These are phyloP conservation scores for Ogataea salicorniae DNA, from an alignment of 805 yeast species.

Conservation along the genomic window DNA sequence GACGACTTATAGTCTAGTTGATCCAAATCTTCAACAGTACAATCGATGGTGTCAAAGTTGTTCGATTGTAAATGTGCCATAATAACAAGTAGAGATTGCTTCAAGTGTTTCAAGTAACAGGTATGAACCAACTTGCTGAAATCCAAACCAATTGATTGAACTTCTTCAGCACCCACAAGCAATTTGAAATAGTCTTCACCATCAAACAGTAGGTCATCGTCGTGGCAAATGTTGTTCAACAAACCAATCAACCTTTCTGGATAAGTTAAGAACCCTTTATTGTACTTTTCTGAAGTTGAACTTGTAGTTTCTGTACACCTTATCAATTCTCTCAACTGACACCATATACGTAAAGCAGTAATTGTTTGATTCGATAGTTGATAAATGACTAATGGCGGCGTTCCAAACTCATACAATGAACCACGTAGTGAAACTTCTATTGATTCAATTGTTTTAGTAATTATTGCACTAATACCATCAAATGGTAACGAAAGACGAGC, in stretches of 20 bases:
- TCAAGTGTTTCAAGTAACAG: conserved; percentile 48
- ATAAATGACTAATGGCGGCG: conserved; percentile 38
- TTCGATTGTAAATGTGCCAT: conserved; percentile 12
- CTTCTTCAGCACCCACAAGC: conserved; percentile 46
- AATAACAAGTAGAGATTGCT: conserved; percentile 37
- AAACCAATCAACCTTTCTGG: conserved; percentile 28
- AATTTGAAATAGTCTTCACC: conserved; percentile 49
- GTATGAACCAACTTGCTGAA: conserved; percentile 44
- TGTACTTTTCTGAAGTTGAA: conserved; percentile 10
- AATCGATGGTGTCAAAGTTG: conserved; percentile 3
- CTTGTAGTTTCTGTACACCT: conserved; percentile 21
- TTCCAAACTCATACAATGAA: conserved; percentile 23
- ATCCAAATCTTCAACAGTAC: conserved; percentile 8
- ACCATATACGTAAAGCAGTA: conserved; percentile 49
- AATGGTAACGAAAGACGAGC: conserved; percentile 26
- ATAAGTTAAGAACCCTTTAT: conserved; percentile 19
- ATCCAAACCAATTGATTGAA: conserved; percentile 38
- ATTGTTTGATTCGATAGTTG: conserved; percentile 61
- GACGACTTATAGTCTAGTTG: conserved; percentile 7
- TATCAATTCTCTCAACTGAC: conserved; percentile 30
- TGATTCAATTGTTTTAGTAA: conserved; percentile 57
- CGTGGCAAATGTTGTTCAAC: conserved; percentile 54
- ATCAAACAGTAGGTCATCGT: conserved; percentile 28
- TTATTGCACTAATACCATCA: conserved; percentile 26
- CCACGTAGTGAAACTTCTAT: conserved; percentile 66